Base-by-base conservation (phyloP, 2,329 filamentous ascomycete species). In the Colletotrichum kahawae region DNA sequence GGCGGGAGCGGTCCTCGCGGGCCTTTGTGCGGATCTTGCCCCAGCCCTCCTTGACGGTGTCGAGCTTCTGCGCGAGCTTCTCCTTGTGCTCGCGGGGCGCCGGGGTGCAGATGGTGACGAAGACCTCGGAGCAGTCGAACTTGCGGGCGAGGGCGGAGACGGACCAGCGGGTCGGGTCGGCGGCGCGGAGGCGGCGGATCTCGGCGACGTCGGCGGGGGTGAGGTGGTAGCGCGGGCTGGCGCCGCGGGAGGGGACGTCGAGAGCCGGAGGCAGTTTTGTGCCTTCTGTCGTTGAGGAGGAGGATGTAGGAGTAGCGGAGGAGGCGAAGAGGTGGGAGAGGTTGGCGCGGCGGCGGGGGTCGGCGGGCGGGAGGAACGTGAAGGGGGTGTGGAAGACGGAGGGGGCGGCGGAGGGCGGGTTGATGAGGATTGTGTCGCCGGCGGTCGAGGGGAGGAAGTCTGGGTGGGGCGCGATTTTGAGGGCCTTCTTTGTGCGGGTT, bases 371-470 rank as follows among this genome's bases (percentile, higher is more conserved):
- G 34, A 93, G 88, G 84, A 93, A 93, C 81, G 92, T 90, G 84
- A 92, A 89, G 71, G 92, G 92, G n/a, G 92, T 93, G 84, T 93
- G 89, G 79, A 87, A 88, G 72, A 92, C 90, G n/a, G 90, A 84
- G 14, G 87, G 82, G 38, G 84, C 84, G 59, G 87, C 84, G 36
- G 86, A 83, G 56, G 87, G 87, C 56, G 87, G 87, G 82, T 88
- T 89, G 84, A 87, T 88, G 78, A 88, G 83, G 79, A 88, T 85
- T 74, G 84, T 83, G 79, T 87, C 81, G 78, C 83, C 80, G 77
- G 83, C 80, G 56, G 82, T 77, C 72, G 82, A 82, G 43, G 82
- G 83, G 93, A 93, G 78, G 83, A 93, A 93, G 78, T 90, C 91
- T 48, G 88, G 88, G 85, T 93, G 90, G 64, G 92, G 91, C 14